These are phyloP conservation scores for Fusarium liriodendri DNA, from an alignment of 2,329 filamentous ascomycete species.

Conservation along the genomic window DNA sequence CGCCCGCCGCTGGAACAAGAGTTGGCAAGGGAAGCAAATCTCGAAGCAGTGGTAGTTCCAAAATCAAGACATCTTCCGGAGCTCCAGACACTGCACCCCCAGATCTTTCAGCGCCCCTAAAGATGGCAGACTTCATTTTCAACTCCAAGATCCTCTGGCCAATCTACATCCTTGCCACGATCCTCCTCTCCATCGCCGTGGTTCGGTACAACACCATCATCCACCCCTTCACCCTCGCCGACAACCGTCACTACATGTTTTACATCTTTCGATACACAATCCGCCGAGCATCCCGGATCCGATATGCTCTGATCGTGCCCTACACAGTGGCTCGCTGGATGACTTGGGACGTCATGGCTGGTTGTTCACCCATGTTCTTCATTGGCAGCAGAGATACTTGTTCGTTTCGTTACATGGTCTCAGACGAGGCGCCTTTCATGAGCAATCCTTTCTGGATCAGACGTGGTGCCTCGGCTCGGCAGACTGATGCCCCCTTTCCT, in stretches of 20 bases:
- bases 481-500: slow-evolving; percentile 24
- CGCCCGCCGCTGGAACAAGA: neutral
- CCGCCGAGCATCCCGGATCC: slow-evolving; percentile 69
- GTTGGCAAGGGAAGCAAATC: slow-evolving; percentile 1
- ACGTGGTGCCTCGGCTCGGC: neutral
- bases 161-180: slow-evolving; percentile 49
- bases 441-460: slow-evolving; percentile 46
- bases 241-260: slow-evolving; percentile 97
- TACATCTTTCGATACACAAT: slow-evolving; percentile 92
- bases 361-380: slow-evolving; percentile 45
- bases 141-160: slow-evolving; percentile 50
- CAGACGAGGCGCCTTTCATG: slow-evolving; percentile 32
- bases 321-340: slow-evolving; percentile 80
- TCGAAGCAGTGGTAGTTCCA: neutral
- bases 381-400: slow-evolving; percentile 20
- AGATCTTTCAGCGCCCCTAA: slow-evolving; percentile 21
- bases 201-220: slow-evolving; percentile 91
- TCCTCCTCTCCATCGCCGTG: slow-evolving; percentile 54
- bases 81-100: neutral
- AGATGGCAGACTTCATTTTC: slow-evolving; percentile 36
- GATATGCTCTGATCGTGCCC: slow-evolving; percentile 74
- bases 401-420: slow-evolving; percentile 18
- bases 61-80: neutral
- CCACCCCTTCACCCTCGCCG: slow-evolving; percentile 94
- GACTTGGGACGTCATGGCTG: slow-evolving; percentile 72